These are phyloP conservation scores for Aspergillus baeticus DNA, from an alignment of 495 filamentous ascomycete genomes.

Conservation along the genomic window DNA sequence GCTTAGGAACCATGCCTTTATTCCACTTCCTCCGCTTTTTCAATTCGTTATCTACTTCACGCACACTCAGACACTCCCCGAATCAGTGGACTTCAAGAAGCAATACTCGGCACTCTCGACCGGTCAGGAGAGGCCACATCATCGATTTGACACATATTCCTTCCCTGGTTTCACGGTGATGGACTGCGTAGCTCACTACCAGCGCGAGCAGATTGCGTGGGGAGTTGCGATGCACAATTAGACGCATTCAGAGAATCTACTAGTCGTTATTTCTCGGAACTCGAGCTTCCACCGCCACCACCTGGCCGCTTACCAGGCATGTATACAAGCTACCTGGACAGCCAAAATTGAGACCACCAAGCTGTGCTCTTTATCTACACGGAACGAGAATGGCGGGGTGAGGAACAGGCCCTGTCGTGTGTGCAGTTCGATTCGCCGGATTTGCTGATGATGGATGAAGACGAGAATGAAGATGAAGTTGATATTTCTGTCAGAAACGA, in stretches of 20 bases:
- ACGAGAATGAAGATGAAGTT: no score
- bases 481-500: no score
- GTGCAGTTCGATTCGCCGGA: background rate
- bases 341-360: background rate
- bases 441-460: no score
- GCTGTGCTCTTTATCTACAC: constrained; percentile 6
- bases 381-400: background rate
- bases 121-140: background rate
- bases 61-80: background rate
- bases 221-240: background rate
- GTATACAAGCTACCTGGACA: background rate
- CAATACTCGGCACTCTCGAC: background rate
- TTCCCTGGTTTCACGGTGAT: background rate
- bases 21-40: no score
- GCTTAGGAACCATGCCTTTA: no score
- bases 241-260: background rate
- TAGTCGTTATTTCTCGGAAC: background rate
- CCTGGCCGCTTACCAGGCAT: constrained; percentile 6
- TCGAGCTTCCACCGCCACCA: background rate
- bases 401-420: background rate
- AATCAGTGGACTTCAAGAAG: background rate
- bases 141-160: constrained; percentile 10
- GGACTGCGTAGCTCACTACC: constrained; percentile 3
- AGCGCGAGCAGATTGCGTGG: background rate
- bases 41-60: constrained; percentile 3